Conservation (phyloP, 23 red algal genomes). For the Cyanidiococcus yangmingshanensis region DNA sequence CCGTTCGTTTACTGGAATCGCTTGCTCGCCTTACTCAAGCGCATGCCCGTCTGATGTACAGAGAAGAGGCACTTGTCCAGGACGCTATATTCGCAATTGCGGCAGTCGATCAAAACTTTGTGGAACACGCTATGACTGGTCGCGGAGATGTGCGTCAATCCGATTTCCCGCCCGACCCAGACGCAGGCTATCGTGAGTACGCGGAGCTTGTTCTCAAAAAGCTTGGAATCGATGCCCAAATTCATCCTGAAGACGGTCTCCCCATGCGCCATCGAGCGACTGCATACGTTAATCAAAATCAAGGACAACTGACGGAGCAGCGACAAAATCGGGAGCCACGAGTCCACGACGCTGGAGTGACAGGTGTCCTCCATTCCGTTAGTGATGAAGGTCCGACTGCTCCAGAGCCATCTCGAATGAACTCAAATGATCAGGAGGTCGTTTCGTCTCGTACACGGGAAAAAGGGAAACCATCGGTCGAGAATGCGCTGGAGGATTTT, state of each 20-base stretch:
- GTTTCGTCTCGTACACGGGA: too few relatives aligned
- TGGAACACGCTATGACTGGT: slow-evolving; percentile 38
- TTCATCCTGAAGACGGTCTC: not conserved
- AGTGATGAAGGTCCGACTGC: too few relatives aligned
- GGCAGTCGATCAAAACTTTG: slow-evolving; percentile 62
- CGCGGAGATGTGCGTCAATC: slow-evolving; percentile 50
- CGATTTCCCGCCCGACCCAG: slow-evolving; percentile 42
- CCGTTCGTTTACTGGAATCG: slow-evolving; percentile 91
- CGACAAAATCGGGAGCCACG: too few relatives aligned
- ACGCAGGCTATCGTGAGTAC: slow-evolving; percentile 46
- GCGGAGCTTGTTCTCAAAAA: slow-evolving; percentile 31
- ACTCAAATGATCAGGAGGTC: too few relatives aligned
- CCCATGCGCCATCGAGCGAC: too few relatives aligned
- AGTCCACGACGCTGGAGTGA: too few relatives aligned
- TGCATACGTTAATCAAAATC: too few relatives aligned
- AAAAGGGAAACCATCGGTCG: not conserved
- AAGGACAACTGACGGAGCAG: too few relatives aligned
- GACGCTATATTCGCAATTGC: slow-evolving; percentile 94
- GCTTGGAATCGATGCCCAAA: slow-evolving; percentile 20
- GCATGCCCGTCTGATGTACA: slow-evolving; percentile 82
- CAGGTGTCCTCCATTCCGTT: too few relatives aligned
- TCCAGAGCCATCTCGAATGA: too few relatives aligned
- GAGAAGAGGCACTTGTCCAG: slow-evolving; percentile 48
- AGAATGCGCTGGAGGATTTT: not conserved
- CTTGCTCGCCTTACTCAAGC: slow-evolving; percentile 78